Conservation (phyloP, 1,284 basidiomycete species). For the Boletellus dicymbophilus region DNA sequence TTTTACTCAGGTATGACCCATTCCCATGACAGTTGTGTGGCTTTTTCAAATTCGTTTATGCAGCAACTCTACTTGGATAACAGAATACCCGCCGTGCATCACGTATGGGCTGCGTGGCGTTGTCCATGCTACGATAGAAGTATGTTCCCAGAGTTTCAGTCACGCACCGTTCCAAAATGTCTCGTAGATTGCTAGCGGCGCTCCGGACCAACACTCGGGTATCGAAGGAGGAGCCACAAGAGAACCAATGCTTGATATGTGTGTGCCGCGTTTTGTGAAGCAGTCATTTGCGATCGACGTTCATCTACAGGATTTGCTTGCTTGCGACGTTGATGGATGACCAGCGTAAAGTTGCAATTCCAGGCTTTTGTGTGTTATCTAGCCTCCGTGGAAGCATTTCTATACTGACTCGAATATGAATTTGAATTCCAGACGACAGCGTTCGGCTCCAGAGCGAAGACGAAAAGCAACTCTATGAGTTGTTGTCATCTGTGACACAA, state of each 20-base stretch:
- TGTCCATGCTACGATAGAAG: conserved; percentile 79
- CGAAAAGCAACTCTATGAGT: conserved; percentile 68
- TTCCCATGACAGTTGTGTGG: background rate
- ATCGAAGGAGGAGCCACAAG: conserved; percentile 87
- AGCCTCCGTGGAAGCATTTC: background rate
- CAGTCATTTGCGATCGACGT: conserved; percentile 7
- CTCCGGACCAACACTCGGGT: conserved; percentile 87
- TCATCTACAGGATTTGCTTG: conserved; percentile 66
- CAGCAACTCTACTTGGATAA: conserved; percentile 97
- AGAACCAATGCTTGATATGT: conserved; percentile 96
- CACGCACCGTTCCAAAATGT: background rate
- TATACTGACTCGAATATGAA: conserved; percentile 4
- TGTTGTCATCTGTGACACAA: conserved; percentile 69
- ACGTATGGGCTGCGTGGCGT: conserved; percentile 96
- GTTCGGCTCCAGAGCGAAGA: conserved; percentile 68
- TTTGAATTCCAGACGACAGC: conserved; percentile 67
- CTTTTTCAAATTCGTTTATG: background rate
- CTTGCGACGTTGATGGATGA: conserved; percentile 72
- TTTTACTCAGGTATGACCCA: conserved; percentile 69
- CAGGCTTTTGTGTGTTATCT: conserved; percentile 72
- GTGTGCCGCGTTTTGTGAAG: conserved; percentile 21
- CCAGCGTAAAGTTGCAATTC: conserved; percentile 66
- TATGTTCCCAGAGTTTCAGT: conserved; percentile 28
- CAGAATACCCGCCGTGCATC: conserved; percentile 92
- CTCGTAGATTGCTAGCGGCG: conserved; percentile 59